phyloP scores from a whole-genome alignment of 2,329 filamentous ascomycete genomes.

The Teratosphaeria epicoccoides region DNA sequence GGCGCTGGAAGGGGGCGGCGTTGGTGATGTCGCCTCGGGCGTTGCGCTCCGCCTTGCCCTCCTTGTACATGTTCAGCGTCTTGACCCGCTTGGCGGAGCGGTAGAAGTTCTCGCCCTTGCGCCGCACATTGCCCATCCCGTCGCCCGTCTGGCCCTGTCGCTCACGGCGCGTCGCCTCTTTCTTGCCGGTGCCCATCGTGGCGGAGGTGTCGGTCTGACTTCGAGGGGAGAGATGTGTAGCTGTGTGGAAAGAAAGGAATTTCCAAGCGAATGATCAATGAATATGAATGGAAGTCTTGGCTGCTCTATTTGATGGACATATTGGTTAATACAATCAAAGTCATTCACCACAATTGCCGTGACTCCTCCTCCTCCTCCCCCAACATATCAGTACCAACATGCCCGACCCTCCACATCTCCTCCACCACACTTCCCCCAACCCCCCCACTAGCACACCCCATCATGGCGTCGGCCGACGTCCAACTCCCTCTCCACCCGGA shows the following conservation, averaged over 20 bases:
- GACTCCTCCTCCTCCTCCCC: too few relatives aligned
- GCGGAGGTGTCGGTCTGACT: slow-evolving; percentile 4
- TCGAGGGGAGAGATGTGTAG: neutral
- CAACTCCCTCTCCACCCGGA: too few relatives aligned
- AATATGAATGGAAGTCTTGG: too few relatives aligned
- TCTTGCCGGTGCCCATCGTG: slow-evolving; percentile 81
- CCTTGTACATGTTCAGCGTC: slow-evolving; percentile 80
- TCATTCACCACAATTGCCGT: too few relatives aligned
- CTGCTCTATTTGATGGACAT: too few relatives aligned
- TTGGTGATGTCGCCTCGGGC: slow-evolving; percentile 73
- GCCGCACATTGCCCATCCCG: slow-evolving; percentile 82
- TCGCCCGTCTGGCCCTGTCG: slow-evolving; percentile 76
- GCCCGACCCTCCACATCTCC: too few relatives aligned
- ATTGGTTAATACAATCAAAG: too few relatives aligned
- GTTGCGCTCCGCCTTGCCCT: slow-evolving; percentile 73
- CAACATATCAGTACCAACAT: too few relatives aligned
- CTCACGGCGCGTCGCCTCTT: slow-evolving; percentile 71
- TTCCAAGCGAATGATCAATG: neutral
- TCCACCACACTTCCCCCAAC: too few relatives aligned
- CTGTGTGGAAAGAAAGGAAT: slow-evolving; percentile 1
- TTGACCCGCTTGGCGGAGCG: slow-evolving; percentile 71
- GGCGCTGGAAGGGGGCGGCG: slow-evolving; percentile 72
- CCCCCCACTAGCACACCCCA: too few relatives aligned
- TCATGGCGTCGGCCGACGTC: too few relatives aligned
- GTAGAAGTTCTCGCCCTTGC: slow-evolving; percentile 99